Evolutionary conservation across 352 stramenopile species (phyloP).

Genomic region (Globisporangium middletonii): DNA sequence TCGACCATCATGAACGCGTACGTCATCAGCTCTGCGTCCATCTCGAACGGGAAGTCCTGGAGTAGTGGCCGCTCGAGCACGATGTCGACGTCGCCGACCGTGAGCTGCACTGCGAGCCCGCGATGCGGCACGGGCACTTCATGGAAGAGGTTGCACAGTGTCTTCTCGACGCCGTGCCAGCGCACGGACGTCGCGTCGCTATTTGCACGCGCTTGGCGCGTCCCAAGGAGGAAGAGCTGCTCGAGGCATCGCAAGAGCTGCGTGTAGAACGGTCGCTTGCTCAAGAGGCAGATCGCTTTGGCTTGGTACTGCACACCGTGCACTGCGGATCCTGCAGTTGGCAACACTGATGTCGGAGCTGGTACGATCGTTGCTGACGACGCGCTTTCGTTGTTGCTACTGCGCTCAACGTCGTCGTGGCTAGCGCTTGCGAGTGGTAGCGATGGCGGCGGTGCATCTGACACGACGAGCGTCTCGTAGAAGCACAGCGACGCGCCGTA

Average conservation of each 20-base stretch:
- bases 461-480: slow-evolving; percentile 21
- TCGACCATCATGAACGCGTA: slow-evolving; percentile 43
- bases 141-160: slow-evolving; percentile 44
- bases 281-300: slow-evolving; percentile 44
- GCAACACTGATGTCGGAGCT: background rate
- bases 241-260: slow-evolving; percentile 44
- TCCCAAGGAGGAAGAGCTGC: slow-evolving; percentile 40
- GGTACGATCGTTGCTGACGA: background rate
- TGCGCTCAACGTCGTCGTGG: background rate
- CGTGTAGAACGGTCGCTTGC: slow-evolving; percentile 35
- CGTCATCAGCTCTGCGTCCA: slow-evolving; percentile 41
- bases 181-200: background rate
- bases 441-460: background rate
- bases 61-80: slow-evolving; percentile 28
- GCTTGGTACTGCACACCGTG: slow-evolving; percentile 12
- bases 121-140: slow-evolving; percentile 38
- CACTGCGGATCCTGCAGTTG: background rate
- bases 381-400: slow-evolving; percentile 6
- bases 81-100: slow-evolving; percentile 24
- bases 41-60: slow-evolving; percentile 39
- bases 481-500: slow-evolving; percentile 49
- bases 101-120: slow-evolving; percentile 30
- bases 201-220: slow-evolving; percentile 18
- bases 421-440: background rate
- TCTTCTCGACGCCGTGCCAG: slow-evolving; percentile 24